Base-by-base conservation (phyloP, 164 flowering plant genomes). In the Paratinospora sagittata region DNA sequence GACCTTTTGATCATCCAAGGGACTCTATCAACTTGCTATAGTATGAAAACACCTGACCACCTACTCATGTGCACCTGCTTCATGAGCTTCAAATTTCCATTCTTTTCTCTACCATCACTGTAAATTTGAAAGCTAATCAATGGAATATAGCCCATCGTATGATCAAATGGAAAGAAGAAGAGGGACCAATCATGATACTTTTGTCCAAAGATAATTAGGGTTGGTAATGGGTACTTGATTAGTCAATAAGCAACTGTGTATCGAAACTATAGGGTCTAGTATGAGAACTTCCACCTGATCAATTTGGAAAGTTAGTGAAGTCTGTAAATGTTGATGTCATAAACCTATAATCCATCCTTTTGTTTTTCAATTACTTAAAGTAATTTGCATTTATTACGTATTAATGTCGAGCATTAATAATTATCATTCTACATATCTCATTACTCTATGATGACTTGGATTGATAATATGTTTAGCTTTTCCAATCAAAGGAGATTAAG, bases 151-250 rank as follows among this genome's bases (percentile, higher is more conserved):
- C 47, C 12, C 14, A 43, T 43, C 7, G 13, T 43, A 43, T 43
- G 14, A 43, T 43, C 2, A 43, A n/a, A 55, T 55, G 23, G 61
- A 21, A 21, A 55, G 61, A n/a, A 55, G 34, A 30, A 30, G 34
- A 30, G 9, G 24, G 24, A 52, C 23, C 58, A n/a, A 55, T 55
- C 24, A 21, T 55, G 0, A 3, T 21, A 55, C 47, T 55, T 55
- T 55, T 55, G 24, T 21, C 21, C 61, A 55, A 55, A 55, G 61
- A 55, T n/a, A n/a, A 55, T 55, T n/a, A 55, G 61, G 24, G 9
- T 55, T 55, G 61, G 61, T 55, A 55, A 55, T 21, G 61, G 61
- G 61, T 55, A 55, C 21, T 55, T 55, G 61, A 55, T 55, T 55
- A 55, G 61, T 55, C n/a, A n/a, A 4, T 3, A 55, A 55, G 61